These are phyloP conservation scores for Penicillium malachiteum DNA, from an alignment of 495 filamentous ascomycete genomes.

Conservation along the genomic window DNA sequence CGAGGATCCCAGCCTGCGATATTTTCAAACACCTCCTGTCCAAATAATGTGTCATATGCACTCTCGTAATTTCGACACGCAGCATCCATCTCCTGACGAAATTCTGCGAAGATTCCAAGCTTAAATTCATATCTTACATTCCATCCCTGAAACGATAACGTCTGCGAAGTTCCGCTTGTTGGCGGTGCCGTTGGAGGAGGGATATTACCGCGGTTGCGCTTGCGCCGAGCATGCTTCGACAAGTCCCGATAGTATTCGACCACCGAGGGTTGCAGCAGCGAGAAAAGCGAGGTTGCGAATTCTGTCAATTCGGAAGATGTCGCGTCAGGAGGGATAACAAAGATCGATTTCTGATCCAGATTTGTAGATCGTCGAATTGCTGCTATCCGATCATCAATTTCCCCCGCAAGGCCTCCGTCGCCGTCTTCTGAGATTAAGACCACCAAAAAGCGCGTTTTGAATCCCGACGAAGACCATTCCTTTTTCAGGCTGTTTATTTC, in stretches of 20 bases:
- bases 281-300: constrained; percentile 63
- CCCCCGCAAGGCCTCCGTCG: constrained; percentile 54
- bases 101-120: constrained; percentile 83
- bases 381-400: constrained; percentile 72
- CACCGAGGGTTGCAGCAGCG: constrained; percentile 57
- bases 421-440: constrained; percentile 71
- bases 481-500: constrained; percentile 77
- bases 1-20: constrained; percentile 83
- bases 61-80: constrained; percentile 79
- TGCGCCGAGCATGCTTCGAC: constrained; percentile 82
- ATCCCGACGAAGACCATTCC: constrained; percentile 62
- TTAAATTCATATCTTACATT: constrained; percentile 92
- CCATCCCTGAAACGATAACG: constrained; percentile 82
- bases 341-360: constrained; percentile 74
- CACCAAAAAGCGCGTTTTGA: constrained; percentile 71
- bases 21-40: constrained; percentile 77
- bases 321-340: constrained; percentile 68
- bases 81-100: constrained; percentile 83
- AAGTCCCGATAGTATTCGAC: constrained; percentile 90
- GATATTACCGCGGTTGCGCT: constrained; percentile 68
- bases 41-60: constrained; percentile 78
- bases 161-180: constrained; percentile 77
- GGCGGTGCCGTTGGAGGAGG: constrained; percentile 84
- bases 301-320: constrained; percentile 58
- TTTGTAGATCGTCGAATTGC: constrained; percentile 74